Evolutionary conservation across 2,329 filamentous ascomycete genomes (phyloP).

Genomic region (Chrysosphaeria jannelii): DNA sequence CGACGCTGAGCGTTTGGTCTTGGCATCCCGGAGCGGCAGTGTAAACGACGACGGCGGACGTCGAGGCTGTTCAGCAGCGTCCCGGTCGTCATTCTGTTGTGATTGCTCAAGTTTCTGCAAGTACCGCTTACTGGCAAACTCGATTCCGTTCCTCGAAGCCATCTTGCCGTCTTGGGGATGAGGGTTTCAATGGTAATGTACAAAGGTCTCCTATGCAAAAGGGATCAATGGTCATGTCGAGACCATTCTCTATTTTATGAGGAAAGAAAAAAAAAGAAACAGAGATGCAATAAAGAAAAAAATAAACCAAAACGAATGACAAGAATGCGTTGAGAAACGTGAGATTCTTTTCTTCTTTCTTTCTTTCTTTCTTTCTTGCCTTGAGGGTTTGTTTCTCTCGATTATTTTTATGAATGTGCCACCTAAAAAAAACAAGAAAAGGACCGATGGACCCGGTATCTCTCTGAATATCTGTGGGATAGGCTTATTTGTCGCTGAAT

Average conservation of each 20-base stretch:
- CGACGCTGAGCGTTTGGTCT: slow-evolving; percentile 6
- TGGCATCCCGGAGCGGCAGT: slow-evolving; percentile 1
- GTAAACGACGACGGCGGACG: background rate
- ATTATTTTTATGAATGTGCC: no score
- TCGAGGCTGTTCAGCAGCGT: background rate
- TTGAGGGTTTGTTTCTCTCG: no score
- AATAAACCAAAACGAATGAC: background rate
- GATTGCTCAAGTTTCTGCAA: no score
- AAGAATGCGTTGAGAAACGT: no score
- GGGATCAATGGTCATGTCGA: background rate
- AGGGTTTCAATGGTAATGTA: background rate
- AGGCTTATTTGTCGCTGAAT: background rate
- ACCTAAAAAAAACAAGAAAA: no score
- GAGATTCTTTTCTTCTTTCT: no score
- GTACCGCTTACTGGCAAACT: background rate
- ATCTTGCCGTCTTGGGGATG: background rate
- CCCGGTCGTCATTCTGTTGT: no score
- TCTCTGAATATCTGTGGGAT: no score
- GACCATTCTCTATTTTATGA: no score
- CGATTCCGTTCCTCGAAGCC: background rate
- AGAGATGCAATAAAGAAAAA: background rate
- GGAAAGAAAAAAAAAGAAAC: slow-evolving; percentile 1
- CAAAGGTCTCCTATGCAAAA: background rate
- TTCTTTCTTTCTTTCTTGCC: no score
- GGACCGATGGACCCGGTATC: no score